A percentile compares a stretch with the other conserved stretches of the same genome.
Conservation (phyloP, 75 land plant species). For the Chamaecyparis obtusa region DNA sequence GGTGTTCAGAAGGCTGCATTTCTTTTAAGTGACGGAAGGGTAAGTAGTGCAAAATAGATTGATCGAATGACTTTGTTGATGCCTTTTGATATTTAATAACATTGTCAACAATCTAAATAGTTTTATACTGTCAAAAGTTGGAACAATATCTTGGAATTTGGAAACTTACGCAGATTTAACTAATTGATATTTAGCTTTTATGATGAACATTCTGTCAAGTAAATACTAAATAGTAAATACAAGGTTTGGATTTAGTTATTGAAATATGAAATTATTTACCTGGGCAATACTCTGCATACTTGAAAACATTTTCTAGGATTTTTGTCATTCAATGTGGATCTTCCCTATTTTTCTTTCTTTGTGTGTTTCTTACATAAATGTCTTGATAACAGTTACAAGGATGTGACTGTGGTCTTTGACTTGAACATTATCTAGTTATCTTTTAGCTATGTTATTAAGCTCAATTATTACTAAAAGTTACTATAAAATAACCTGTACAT, state of each 20-base stretch:
- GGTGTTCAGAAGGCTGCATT: slow-evolving; percentile 54
- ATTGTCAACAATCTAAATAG: neutral
- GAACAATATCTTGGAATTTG: neutral
- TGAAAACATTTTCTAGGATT: neutral
- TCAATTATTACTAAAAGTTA: neutral
- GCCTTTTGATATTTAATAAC: neutral
- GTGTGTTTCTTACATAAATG: neutral
- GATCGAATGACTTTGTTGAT: neutral
- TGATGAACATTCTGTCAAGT: neutral
- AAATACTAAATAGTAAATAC: neutral
- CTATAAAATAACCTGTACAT: neutral
- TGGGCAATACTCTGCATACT: neutral
- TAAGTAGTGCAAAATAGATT: slow-evolving; percentile 26
- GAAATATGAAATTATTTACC: neutral
- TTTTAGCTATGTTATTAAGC: neutral
- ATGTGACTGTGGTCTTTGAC: neutral
- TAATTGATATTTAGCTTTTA: neutral
- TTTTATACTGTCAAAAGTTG: too few species aligned
- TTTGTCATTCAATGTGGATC: neutral
- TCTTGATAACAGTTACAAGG: neutral
- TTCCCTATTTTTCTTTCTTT: neutral
- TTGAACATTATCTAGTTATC: neutral
- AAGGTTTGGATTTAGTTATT: neutral
- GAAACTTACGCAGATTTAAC: neutral
- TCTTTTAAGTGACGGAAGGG: slow-evolving; percentile 88